Evolutionary conservation across 2,329 filamentous ascomycete species (phyloP).

Genomic region (Venturia pyrina): DNA sequence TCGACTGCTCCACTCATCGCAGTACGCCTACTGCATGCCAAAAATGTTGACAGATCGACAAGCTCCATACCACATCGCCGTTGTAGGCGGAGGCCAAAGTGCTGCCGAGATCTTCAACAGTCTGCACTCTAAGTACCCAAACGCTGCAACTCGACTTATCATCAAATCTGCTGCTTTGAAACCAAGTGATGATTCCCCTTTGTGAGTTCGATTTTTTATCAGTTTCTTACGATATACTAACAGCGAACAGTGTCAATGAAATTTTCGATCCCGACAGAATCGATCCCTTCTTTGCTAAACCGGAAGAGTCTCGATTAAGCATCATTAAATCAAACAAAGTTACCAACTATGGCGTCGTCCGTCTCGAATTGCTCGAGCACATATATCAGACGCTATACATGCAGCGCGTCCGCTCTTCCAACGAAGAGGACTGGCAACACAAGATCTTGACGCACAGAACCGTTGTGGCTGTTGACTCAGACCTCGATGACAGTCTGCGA

Average conservation of each 20-base stretch:
- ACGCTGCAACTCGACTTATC: slow-evolving; percentile 64
- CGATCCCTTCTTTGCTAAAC: slow-evolving; percentile 62
- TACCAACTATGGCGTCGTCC: slow-evolving; percentile 92
- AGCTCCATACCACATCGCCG: slow-evolving; percentile 62
- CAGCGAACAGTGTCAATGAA: slow-evolving; percentile 64
- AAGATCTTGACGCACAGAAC: slow-evolving; percentile 63
- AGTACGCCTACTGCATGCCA: slow-evolving; percentile 60
- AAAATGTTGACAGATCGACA: slow-evolving; percentile 47
- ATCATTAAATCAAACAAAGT: slow-evolving; percentile 60
- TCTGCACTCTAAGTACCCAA: slow-evolving; percentile 71
- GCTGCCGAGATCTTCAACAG: slow-evolving; percentile 94
- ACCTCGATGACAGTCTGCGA: slow-evolving; percentile 40
- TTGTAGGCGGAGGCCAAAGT: slow-evolving; percentile 83
- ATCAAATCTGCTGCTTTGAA: slow-evolving; percentile 76
- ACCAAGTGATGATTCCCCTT: slow-evolving; percentile 91
- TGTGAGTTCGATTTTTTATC: slow-evolving; percentile 45
- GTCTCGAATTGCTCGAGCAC: slow-evolving; percentile 79
- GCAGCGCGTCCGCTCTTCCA: slow-evolving; percentile 61
- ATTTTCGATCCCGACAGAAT: slow-evolving; percentile 88
- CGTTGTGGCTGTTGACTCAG: slow-evolving; percentile 50
- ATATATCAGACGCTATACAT: slow-evolving; percentile 84
- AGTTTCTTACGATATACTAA: slow-evolving; percentile 19
- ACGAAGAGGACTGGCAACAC: slow-evolving; percentile 70
- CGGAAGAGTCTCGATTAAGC: slow-evolving; percentile 50
- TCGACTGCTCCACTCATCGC: slow-evolving; percentile 76